Evolutionary conservation across 1,284 basidiomycete genomes (phyloP).

Genomic region (Volvariella volvacea): DNA sequence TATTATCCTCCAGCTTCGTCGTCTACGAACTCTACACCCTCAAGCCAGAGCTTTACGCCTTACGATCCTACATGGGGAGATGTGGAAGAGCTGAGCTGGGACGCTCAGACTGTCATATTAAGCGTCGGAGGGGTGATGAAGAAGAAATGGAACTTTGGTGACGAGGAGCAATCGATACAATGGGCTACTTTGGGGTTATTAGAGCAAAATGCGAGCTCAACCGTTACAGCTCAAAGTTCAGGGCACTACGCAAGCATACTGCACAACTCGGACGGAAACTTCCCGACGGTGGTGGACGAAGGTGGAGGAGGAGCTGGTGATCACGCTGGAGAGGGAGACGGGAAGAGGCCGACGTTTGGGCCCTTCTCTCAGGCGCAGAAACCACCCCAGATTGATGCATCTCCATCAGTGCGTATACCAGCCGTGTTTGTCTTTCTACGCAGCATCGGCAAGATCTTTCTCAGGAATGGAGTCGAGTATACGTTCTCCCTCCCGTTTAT

Average conservation of each 20-base stretch:
- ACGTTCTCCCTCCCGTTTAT: slow-evolving; percentile 80
- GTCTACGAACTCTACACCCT: too few relatives aligned
- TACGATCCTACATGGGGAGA: slow-evolving; percentile 16
- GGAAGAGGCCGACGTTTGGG: slow-evolving; percentile 47
- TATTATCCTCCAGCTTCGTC: too few relatives aligned
- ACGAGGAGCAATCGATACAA: slow-evolving; percentile 66
- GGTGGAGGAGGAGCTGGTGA: slow-evolving; percentile 11
- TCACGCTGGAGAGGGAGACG: slow-evolving; percentile 16
- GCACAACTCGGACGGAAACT: slow-evolving; percentile 9
- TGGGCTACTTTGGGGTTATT: slow-evolving; percentile 75
- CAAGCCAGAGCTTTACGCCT: neutral
- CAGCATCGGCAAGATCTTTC: slow-evolving; percentile 68
- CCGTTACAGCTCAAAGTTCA: slow-evolving; percentile 20
- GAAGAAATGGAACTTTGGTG: slow-evolving; percentile 69
- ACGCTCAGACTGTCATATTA: slow-evolving; percentile 58
- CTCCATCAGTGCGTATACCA: slow-evolving; percentile 31
- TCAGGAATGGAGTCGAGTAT: slow-evolving; percentile 69
- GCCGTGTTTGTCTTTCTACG: slow-evolving; percentile 78
- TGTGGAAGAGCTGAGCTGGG: slow-evolving; percentile 63
- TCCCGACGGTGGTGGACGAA: neutral
- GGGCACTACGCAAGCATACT: slow-evolving; percentile 29
- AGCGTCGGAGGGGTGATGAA: slow-evolving; percentile 64
- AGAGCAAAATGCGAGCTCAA: slow-evolving; percentile 37
- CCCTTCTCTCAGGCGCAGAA: slow-evolving; percentile 44
- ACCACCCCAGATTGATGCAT: slow-evolving; percentile 24